Percentiles rank a stretch among this genome's conserved stretches.
phyloP scores from a whole-genome alignment of 1,139 yeast genomes.

The Yamadazyma spencermartinsiae region DNA sequence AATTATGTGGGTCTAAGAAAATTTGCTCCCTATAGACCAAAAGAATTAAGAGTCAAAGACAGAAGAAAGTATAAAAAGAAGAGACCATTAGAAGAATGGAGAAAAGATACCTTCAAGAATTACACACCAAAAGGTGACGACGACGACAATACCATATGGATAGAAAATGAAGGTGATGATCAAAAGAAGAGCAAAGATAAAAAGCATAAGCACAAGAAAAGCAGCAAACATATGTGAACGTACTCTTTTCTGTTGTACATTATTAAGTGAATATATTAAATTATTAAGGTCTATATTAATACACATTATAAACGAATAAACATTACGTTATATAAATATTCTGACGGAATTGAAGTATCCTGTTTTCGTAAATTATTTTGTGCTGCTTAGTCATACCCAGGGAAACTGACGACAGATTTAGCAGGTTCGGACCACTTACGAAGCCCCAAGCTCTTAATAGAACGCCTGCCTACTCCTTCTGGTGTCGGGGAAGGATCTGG shows the following conservation, averaged over 20 bases:
- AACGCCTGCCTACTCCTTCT: slow-evolving; percentile 26
- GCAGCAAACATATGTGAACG: not conserved
- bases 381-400: slow-evolving; percentile 28
- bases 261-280: not conserved
- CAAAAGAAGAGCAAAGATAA: slow-evolving; percentile 4
- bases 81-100: slow-evolving; percentile 79
- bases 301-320: not conserved
- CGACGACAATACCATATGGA: slow-evolving; percentile 39
- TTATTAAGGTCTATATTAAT: not conserved
- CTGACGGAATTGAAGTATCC: too few species aligned
- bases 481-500: slow-evolving; percentile 16
- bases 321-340: not conserved
- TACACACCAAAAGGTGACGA: slow-evolving; percentile 50
- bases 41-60: slow-evolving; percentile 72
- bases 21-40: slow-evolving; percentile 87
- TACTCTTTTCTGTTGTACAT: not conserved
- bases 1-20: slow-evolving; percentile 85
- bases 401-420: slow-evolving; percentile 43
- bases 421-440: slow-evolving; percentile 33
- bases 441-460: slow-evolving; percentile 48
- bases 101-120: slow-evolving; percentile 72
- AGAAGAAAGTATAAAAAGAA: slow-evolving; percentile 81
- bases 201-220: slow-evolving; percentile 9
- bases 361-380: not conserved
- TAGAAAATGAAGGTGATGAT: slow-evolving; percentile 25